Base-by-base conservation (phyloP, 768 basidiomycete genomes). In the Serendipita vermifera region DNA sequence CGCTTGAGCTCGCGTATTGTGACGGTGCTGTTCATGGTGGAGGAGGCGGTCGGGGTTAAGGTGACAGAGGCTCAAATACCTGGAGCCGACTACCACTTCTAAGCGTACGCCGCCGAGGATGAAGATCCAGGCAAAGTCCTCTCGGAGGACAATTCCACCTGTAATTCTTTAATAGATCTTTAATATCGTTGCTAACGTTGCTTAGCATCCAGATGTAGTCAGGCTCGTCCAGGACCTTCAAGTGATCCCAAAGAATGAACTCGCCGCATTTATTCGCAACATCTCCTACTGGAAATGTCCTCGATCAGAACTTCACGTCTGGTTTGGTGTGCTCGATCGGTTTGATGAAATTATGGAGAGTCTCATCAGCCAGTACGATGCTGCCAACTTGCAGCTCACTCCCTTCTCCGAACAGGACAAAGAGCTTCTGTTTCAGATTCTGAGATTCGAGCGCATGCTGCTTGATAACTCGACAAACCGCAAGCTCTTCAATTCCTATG, bases 401-500 rank as follows among this genome's bases (percentile, higher is more conserved):
- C 75, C 77, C 24, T 96, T 98, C 65, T 80, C 82, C 1, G 79
- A 84, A 0, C 68, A 73, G 38, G 82, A 82, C 24, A 93, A 91
- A 74, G 77, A 76, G 57, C 73, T 80, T 2, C 67, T 97, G 11
- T 79, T 82, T 59, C 83, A 86, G 66, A 84, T 99, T 61, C 78
- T 99, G 59, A 76, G 82, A 61, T 92, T 99, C 61, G 82, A 91
- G 72, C 78, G 87, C 59, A 71, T 98, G 35, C 72, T 99, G 54
- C 74, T 99, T 64, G 96, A 98, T 72, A 96, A 97, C 68, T 94
- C 92, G 43, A 99, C 96, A 36, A 98, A 94, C 67, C 76, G 96
- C 64, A 98, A 97, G 73, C 87, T 92, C 57, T 99, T 85, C 71
- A 83, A 80, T 59, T 94, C 91, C 3, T 99, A 96, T 69, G 96